Evolutionary conservation across 495 filamentous ascomycete genomes (phyloP).

Genomic region (Bombardia bombarda): DNA sequence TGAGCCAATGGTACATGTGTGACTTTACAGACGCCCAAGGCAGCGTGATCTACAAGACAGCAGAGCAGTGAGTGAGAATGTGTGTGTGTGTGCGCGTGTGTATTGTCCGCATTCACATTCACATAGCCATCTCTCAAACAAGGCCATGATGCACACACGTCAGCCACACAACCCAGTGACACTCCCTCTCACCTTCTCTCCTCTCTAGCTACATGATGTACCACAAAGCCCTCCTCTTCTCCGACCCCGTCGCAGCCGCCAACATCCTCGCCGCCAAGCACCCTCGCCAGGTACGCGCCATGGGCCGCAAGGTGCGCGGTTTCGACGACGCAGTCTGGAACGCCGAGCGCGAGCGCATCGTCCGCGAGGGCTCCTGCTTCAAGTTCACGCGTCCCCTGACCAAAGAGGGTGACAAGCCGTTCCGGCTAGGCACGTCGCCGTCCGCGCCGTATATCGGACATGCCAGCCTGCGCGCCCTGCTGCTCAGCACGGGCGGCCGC

Average conservation of each 20-base stretch:
- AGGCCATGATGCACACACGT: too few species aligned
- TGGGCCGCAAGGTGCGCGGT: constrained; percentile 48
- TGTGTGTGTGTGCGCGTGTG: too few species aligned
- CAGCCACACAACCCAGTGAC: too few species aligned
- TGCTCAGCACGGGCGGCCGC: constrained; percentile 50
- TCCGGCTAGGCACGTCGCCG: too few species aligned
- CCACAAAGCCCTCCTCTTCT: constrained; percentile 51
- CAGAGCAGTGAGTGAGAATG: constrained; percentile 21
- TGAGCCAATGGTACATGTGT: constrained; percentile 27
- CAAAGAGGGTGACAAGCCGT: too few species aligned
- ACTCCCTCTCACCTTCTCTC: not conserved
- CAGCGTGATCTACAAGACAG: constrained; percentile 26
- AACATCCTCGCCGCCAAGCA: constrained; percentile 34
- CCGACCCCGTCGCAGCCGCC: constrained; percentile 24
- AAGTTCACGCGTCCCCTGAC: constrained; percentile 43
- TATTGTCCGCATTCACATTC: too few species aligned
- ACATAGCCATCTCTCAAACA: too few species aligned
- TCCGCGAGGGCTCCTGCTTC: constrained; percentile 48
- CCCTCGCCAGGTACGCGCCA: constrained; percentile 39
- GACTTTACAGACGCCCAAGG: constrained; percentile 20
- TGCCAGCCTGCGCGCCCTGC: constrained; percentile 27
- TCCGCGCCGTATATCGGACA: too few species aligned
- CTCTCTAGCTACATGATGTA: constrained; percentile 54
- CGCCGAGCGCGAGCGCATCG: constrained; percentile 43
- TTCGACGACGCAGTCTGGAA: constrained; percentile 51